Base-by-base conservation (phyloP, 2,329 filamentous ascomycete species). In the Paecilomyces variotii region DNA sequence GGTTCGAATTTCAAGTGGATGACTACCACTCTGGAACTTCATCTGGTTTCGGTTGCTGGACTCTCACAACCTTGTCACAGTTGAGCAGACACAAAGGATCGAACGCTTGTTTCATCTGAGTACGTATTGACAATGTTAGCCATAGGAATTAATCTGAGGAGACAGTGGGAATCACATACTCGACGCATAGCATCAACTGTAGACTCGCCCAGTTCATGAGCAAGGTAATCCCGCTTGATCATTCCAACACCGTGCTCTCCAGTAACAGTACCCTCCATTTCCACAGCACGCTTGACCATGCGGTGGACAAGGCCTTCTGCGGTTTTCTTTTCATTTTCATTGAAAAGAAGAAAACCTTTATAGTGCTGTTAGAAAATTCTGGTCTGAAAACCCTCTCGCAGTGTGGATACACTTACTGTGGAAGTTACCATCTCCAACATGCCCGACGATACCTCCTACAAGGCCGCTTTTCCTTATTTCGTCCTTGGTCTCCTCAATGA, bases 261-360 rank as follows among this genome's bases (percentile, higher is more conserved):
- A 9, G 87, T 88, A 27, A 91, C 89, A 0, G 90, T 94, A 7
- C 90, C 90, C 74, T 94, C 90, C 78, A 91, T 83, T 76, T 91
- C 88, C 54, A 95, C 86, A 0, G 90, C 90, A 61, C 88, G 81
- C 81, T 92, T 91, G 58, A 93, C 89, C 90, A 94, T 94, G 59
- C 85, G 82, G 70, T 92, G 88, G 27, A 94, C 88, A 27, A 93
- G 78, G 49, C 81, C 87, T 2, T 88, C 87, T 57, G 83, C 81
- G 59, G 79, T 75, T 63, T 86, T 82, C 72, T 93, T 85, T 25
- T 80, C 76, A 2, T 76, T 74, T 3, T 84, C 79, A 60, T 83
- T 84, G 70, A 85, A 84, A 24, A 87, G 72, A 25, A 87, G 76
- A 59, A 87, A 86, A 3, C 83, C 82, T 83, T 45, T 45, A 45